Conservation (phyloP, 2,329 filamentous ascomycete genomes). For the Xylariaceae sp. region DNA sequence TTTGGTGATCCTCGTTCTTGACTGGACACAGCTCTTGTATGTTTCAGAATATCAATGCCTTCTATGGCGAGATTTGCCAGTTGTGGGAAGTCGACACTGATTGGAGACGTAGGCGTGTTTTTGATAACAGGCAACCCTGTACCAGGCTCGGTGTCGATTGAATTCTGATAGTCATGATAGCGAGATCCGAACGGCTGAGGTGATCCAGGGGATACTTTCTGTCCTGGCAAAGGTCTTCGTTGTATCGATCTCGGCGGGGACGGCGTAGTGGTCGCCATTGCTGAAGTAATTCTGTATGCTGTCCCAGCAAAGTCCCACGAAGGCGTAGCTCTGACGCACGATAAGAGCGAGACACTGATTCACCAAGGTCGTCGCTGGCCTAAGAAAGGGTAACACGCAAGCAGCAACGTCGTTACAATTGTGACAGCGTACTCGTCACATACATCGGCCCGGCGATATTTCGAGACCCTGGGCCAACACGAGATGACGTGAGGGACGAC, state of each 20-base stretch:
- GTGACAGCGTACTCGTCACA: conserved; percentile 21
- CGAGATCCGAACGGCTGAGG: conserved; percentile 33
- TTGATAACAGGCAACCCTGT: conserved; percentile 43
- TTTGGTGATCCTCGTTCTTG: conserved; percentile 33
- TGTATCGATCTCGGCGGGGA: conserved; percentile 31
- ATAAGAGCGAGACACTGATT: conserved; percentile 8
- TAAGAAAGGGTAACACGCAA: conserved; percentile 21
- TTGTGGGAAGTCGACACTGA: conserved; percentile 50
- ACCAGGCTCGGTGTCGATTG: conserved; percentile 6
- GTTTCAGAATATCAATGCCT: conserved; percentile 28
- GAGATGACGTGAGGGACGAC: conserved; percentile 8
- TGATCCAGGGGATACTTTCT: conserved; percentile 34
- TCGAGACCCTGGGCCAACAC: conserved; percentile 7
- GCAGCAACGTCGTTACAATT: conserved; percentile 22
- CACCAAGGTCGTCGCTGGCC: conserved; percentile 6
- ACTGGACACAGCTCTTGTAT: conserved; percentile 15
- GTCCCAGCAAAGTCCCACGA: conserved; percentile 22
- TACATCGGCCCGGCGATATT: conserved; percentile 20
- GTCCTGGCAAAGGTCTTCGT: conserved; percentile 28
- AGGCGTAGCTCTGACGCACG: conserved; percentile 17
- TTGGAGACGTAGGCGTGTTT: conserved; percentile 53
- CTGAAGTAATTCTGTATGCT: conserved; percentile 13
- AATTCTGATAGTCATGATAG: conserved; percentile 17
- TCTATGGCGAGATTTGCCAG: conserved; percentile 53
- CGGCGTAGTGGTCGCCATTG: conserved; percentile 31